phyloP scores from a whole-genome alignment of 257 asterid genomes.

The Solanum lycopersicoides region DNA sequence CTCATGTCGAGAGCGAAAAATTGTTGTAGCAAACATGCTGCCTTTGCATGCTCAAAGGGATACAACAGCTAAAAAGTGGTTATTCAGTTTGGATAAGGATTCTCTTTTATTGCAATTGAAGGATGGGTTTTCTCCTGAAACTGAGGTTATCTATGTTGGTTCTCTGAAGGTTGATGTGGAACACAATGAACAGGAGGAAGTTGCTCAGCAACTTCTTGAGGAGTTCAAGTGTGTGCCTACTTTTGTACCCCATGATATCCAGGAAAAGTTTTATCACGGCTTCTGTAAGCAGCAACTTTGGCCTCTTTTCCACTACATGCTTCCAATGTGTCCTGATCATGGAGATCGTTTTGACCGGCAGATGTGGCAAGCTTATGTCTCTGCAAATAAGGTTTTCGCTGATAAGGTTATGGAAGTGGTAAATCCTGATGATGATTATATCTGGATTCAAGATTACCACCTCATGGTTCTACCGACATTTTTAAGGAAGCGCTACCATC shows the following conservation, averaged over 20 bases:
- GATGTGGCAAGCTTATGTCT: slow-evolving; percentile 82
- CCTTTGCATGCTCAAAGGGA: slow-evolving; percentile 68
- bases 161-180: slow-evolving; percentile 77
- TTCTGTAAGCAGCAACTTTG: slow-evolving; percentile 89
- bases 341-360: slow-evolving; percentile 85
- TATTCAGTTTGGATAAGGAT: slow-evolving; percentile 64
- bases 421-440: slow-evolving; percentile 76
- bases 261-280: slow-evolving; percentile 62
- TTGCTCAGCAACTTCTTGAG: slow-evolving; percentile 64
- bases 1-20: slow-evolving; percentile 47
- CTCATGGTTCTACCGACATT: slow-evolving; percentile 89
- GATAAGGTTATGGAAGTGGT: slow-evolving; percentile 79
- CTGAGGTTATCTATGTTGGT: slow-evolving; percentile 73
- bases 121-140: slow-evolving; percentile 74
- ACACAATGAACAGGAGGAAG: slow-evolving; percentile 69
- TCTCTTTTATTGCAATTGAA: slow-evolving; percentile 63
- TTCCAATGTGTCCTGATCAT: slow-evolving; percentile 83
- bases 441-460: slow-evolving; percentile 92
- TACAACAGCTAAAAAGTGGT: slow-evolving; percentile 49
- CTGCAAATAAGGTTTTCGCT: slow-evolving; percentile 73
- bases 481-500: slow-evolving; percentile 72
- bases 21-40: slow-evolving; percentile 75
- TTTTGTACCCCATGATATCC: slow-evolving; percentile 64
- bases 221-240: slow-evolving; percentile 84
- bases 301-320: slow-evolving; percentile 97